Evolutionary conservation across 2,329 filamentous ascomycete genomes (phyloP).

Genomic region (Aspergillus caelatus): DNA sequence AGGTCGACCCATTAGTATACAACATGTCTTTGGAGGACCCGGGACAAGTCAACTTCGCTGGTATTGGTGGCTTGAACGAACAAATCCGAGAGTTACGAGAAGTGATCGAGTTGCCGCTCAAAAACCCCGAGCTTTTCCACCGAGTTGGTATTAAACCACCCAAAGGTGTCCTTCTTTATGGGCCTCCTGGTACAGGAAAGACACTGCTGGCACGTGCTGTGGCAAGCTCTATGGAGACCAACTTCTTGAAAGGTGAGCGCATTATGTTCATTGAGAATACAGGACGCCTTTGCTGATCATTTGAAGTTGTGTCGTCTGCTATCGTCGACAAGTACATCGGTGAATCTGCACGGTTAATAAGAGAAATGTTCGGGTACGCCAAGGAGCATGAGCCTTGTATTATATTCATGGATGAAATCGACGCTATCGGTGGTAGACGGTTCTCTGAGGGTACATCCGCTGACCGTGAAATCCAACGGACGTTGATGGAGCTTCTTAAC

Average conservation of each 20-base stretch:
- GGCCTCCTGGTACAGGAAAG: slow-evolving; percentile 95
- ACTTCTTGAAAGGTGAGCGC: slow-evolving; percentile 86
- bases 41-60: slow-evolving; percentile 94
- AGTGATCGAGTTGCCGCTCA: slow-evolving; percentile 95
- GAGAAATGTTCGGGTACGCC: slow-evolving; percentile 99
- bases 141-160: slow-evolving; percentile 98
- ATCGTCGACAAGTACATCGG: slow-evolving; percentile 99
- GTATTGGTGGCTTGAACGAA: slow-evolving; percentile 96
- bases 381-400: slow-evolving; percentile 99
- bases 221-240: slow-evolving; percentile 94
- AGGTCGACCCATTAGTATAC: slow-evolving; percentile 98
- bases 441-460: slow-evolving; percentile 98
- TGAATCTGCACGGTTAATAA: slow-evolving; percentile 93
- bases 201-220: slow-evolving; percentile 92
- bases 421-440: slow-evolving; percentile 93
- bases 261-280: not conserved
- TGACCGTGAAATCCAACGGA: slow-evolving; percentile 97
- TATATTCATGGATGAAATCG: slow-evolving; percentile 99
- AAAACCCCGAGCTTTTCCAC: slow-evolving; percentile 97
- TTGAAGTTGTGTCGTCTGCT: slow-evolving; percentile 88
- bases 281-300: slow-evolving; percentile 11
- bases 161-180: slow-evolving; percentile 95
- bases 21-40: slow-evolving; percentile 99
- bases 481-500: slow-evolving; percentile 97
- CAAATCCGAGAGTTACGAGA: slow-evolving; percentile 97